phyloP scores from a whole-genome alignment of 225 moss, liverwort and hornwort species.

The Physcomitrellopsis africana region DNA sequence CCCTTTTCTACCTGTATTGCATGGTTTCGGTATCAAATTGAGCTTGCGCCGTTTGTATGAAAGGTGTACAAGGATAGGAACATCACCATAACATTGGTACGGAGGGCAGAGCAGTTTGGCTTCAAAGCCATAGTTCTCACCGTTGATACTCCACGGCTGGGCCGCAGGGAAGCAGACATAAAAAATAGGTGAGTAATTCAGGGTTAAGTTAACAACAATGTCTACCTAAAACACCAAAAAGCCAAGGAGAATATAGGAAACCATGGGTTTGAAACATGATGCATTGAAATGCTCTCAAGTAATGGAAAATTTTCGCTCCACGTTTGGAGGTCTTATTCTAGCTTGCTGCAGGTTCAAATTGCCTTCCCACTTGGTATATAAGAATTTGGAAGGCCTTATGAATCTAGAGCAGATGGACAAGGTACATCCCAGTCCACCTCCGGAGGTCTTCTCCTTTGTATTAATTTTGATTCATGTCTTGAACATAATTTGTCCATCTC shows the following conservation, averaged over 20 bases:
- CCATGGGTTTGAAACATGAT: neutral
- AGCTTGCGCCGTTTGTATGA: conserved; percentile 17
- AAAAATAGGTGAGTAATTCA: conserved; percentile 57
- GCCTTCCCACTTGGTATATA: conserved; percentile 65
- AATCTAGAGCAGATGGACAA: conserved; percentile 58
- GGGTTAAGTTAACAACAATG: neutral
- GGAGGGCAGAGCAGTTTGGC: conserved; percentile 75
- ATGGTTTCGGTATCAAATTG: neutral
- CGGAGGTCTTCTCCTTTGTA: too few species aligned
- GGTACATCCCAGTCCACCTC: conserved; percentile 14
- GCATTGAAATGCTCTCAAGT: neutral
- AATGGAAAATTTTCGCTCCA: neutral
- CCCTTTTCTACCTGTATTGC: neutral
- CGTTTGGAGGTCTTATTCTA: neutral
- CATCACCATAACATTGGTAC: conserved; percentile 68
- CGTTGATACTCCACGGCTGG: conserved; percentile 84
- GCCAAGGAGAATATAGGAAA: neutral
- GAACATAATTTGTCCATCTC: neutral
- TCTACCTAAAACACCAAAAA: neutral
- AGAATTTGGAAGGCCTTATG: conserved; percentile 81
- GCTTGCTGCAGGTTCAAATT: conserved; percentile 58
- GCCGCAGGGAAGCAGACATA: conserved; percentile 91
- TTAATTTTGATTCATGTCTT: too few species aligned
- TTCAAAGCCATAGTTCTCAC: conserved; percentile 86
- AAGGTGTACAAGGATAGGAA: conserved; percentile 72